These are phyloP conservation scores for Claviceps pazoutovae DNA, from an alignment of 2,329 filamentous ascomycete species.

Conservation along the genomic window DNA sequence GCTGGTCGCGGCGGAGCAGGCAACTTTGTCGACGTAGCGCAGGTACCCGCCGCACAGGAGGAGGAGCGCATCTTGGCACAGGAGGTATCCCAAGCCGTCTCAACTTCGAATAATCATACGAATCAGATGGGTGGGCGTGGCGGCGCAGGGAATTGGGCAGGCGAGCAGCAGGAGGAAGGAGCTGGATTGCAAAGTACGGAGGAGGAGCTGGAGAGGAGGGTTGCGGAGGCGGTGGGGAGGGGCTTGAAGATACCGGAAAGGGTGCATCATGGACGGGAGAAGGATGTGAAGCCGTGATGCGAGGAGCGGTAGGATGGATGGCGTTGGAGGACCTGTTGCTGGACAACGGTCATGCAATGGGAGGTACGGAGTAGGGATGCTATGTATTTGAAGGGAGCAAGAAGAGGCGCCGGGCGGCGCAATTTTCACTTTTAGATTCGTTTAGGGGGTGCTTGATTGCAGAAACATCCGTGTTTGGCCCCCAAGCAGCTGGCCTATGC, in stretches of 20 bases:
- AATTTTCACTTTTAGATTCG: no score
- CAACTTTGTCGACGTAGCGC: slow-evolving; percentile 35
- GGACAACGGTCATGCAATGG: background rate
- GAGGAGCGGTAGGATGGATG: background rate
- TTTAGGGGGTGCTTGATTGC: no score
- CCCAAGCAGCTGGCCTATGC: no score
- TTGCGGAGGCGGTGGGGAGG: slow-evolving; percentile 32
- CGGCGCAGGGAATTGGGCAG: slow-evolving; percentile 42
- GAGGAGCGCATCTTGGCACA: slow-evolving; percentile 19
- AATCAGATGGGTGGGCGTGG: slow-evolving; percentile 30
- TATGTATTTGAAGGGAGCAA: no score
- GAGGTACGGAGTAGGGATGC: no score
- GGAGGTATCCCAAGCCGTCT: slow-evolving; percentile 20
- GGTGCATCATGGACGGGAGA: slow-evolving; percentile 22
- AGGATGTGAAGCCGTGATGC: slow-evolving; percentile 2
- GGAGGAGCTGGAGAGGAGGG: slow-evolving; percentile 27
- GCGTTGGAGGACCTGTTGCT: background rate
- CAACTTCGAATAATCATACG: slow-evolving; percentile 6
- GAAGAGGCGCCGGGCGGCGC: no score
- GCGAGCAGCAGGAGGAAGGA: slow-evolving; percentile 15
- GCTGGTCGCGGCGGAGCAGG: slow-evolving; percentile 36
- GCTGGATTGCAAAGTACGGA: slow-evolving; percentile 18
- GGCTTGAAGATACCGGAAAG: slow-evolving; percentile 32
- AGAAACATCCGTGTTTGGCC: no score
- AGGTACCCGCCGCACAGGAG: slow-evolving; percentile 19